Evolutionary conservation across 441 rosid genomes (phyloP).

Genomic region (Euphorbia neoarborescens): DNA sequence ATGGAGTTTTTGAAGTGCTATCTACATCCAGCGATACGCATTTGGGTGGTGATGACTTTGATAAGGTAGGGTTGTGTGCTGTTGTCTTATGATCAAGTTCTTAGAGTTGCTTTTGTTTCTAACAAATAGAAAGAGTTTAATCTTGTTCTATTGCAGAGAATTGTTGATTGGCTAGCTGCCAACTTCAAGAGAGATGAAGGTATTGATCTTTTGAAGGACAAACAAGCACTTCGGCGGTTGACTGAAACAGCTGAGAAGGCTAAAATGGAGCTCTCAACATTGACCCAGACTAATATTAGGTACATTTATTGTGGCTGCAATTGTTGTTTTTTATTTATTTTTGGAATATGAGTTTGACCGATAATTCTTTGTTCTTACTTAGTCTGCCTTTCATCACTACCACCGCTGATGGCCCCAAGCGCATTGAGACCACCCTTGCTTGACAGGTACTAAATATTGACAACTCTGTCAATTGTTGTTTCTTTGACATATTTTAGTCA

Average conservation of each 20-base stretch:
- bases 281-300: conserved; percentile 78
- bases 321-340: not conserved
- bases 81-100: not conserved
- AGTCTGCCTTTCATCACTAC: conserved; percentile 96
- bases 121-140: not conserved
- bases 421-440: conserved; percentile 86
- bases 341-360: conserved; percentile 13
- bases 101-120: not conserved
- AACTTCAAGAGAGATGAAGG: conserved; percentile 80
- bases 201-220: conserved; percentile 84
- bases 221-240: conserved; percentile 88
- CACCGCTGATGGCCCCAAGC: conserved; percentile 92
- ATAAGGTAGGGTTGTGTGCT: conserved; percentile 40
- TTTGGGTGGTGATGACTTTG: conserved; percentile 96
- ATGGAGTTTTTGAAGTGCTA: conserved; percentile 90
- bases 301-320: not conserved
- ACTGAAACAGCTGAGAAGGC: conserved; percentile 98
- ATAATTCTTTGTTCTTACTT: conserved; percentile 14
- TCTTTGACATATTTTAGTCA: too few relatives aligned
- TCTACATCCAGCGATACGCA: conserved; percentile 95
- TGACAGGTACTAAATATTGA: conserved; percentile 46
- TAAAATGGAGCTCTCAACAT: conserved; percentile 83
- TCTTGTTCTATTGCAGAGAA: conserved; percentile 41
- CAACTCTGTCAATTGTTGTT: not conserved
- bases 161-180: conserved; percentile 87